Conservation (phyloP, 352 stramenopile species). For the Globisporangium nunn region DNA sequence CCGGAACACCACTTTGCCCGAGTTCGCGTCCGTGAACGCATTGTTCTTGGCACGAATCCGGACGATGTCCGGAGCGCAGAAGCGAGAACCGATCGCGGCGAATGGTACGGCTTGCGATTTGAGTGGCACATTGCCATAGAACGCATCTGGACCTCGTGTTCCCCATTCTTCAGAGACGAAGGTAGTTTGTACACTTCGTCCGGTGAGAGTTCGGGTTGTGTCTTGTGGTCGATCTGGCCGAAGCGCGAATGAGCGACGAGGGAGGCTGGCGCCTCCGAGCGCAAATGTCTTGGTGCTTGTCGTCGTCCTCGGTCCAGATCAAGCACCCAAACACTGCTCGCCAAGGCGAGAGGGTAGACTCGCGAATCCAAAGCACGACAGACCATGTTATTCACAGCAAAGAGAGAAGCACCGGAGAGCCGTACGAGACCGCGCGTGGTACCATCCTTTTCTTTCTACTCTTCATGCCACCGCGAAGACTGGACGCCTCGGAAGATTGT, state of each 20-base stretch:
- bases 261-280: no score
- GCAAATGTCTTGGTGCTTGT: not conserved
- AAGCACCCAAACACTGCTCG: not conserved
- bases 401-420: no score
- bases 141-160: not conserved
- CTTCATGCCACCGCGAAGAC: not conserved
- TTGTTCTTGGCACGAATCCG: no score
- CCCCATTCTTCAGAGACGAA: not conserved
- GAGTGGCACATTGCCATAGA: not conserved
- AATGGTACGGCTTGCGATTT: not conserved
- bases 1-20: no score
- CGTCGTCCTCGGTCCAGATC: not conserved
- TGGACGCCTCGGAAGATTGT: no score
- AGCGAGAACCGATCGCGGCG: not conserved
- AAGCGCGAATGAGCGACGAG: not conserved
- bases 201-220: not conserved
- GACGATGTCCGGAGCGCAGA: no score
- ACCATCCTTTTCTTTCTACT: not conserved
- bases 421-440: not conserved
- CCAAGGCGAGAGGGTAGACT: not conserved
- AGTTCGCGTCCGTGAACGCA: no score
- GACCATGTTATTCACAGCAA: not conserved
- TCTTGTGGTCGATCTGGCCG: not conserved
- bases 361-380: not conserved
- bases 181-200: no score